These are phyloP conservation scores for Apiospora marii DNA, from an alignment of 2,329 filamentous ascomycete species.

Conservation along the genomic window DNA sequence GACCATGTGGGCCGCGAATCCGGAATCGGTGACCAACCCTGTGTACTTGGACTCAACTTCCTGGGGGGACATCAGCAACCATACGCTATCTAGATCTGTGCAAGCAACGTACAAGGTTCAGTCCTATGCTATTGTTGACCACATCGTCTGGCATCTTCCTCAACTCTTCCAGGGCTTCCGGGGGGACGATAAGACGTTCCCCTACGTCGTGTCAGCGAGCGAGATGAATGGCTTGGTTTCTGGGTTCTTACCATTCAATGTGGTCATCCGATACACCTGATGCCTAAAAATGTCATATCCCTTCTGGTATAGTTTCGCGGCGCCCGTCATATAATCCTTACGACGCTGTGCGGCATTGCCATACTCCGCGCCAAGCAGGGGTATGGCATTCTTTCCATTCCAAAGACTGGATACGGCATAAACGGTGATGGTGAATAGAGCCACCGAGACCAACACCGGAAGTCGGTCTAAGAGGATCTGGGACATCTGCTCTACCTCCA, in stretches of 20 bases:
- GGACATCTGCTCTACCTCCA: neutral
- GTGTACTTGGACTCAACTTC: slow-evolving; percentile 32
- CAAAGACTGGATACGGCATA: neutral
- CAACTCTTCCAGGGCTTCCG: slow-evolving; percentile 39
- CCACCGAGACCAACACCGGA: neutral
- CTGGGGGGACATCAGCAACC: slow-evolving; percentile 25
- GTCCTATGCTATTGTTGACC: slow-evolving; percentile 35
- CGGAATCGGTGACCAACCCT: slow-evolving; percentile 26
- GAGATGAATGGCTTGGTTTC: neutral
- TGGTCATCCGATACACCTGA: slow-evolving; percentile 34
- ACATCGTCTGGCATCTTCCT: slow-evolving; percentile 38
- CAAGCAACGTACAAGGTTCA: slow-evolving; percentile 6
- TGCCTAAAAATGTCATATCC: slow-evolving; percentile 35
- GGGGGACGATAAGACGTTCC: slow-evolving; percentile 41
- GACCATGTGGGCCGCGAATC: slow-evolving; percentile 34
- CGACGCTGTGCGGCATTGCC: slow-evolving; percentile 35
- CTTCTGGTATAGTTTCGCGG: slow-evolving; percentile 34
- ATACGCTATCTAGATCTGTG: neutral
- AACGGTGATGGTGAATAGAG: neutral
- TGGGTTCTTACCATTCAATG: slow-evolving; percentile 32
- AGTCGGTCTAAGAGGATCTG: neutral
- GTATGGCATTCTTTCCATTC: slow-evolving; percentile 11
- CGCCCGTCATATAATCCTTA: slow-evolving; percentile 34
- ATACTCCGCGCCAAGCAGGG: slow-evolving; percentile 34
- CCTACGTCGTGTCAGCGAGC: slow-evolving; percentile 30